Base-by-base conservation (phyloP, 2,329 filamentous ascomycete species). In the Didymella pinodella region DNA sequence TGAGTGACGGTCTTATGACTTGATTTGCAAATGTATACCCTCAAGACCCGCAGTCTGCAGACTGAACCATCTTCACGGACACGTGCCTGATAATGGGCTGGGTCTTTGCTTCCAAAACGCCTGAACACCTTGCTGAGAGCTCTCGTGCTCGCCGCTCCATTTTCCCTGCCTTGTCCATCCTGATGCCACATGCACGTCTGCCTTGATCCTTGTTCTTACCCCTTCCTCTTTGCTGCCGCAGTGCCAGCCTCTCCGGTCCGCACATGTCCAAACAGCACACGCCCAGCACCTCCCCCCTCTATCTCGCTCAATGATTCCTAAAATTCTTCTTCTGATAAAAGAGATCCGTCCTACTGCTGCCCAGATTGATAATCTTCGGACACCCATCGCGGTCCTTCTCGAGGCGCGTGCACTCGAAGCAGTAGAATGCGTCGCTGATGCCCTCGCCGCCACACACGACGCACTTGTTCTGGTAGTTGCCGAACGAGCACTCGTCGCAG, bases 391-490 rank as follows among this genome's bases (percentile, higher is more conserved):
- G 85, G 77, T 99, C 95, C 81, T 98, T 99, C 78, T 99, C 95
- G 16, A 99, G 82, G 7, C 95, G 86, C 59, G 95, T 99, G 78
- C 95, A 99, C 81, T 99, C 95, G 76, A 98, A 98, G 84, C 95
- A 99, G 83, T 99, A 99, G 80, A 98, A 98, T 48, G 95, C 95
- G 78, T 99, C 95, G 32, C 91, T 95, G 77, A 99, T 99, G 29
- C 95, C 95, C 81, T 98, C 95, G 70, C 95, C 95, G 77, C 95
- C 95, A 80, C 95, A 99, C 43, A 99, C 95, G 68, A 99, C 93
- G 78, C 95, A 99, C 80, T 99, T 99, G 84, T 99, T 99, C 82
- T 98, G 95, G 84, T 97, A 99, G 85, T 99, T 99, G 75, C 95
- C 95, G 79, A 99, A 99, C 77, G 91, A 93, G 85, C 95, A 99